phyloP scores from a whole-genome alignment of 2,329 filamentous ascomycete species.

The Penicillium sp. region DNA sequence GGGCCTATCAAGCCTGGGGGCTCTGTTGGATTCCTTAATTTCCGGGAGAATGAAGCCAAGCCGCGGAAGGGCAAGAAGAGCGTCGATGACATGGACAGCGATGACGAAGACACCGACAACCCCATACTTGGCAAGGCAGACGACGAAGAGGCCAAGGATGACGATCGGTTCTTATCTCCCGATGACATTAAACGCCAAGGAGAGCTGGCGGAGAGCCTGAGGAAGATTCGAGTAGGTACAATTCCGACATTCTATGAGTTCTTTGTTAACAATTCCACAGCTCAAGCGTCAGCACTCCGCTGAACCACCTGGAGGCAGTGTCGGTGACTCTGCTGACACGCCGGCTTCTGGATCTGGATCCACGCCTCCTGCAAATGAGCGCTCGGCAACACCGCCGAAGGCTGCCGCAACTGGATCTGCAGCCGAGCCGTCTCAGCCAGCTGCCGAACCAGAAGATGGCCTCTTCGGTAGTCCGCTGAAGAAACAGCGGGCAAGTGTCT shows the following conservation, averaged over 20 bases:
- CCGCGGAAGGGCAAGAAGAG: slow-evolving; percentile 59
- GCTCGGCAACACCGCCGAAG: slow-evolving; percentile 38
- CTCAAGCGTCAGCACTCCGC: slow-evolving; percentile 65
- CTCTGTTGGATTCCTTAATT: slow-evolving; percentile 84
- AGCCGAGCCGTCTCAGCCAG: slow-evolving; percentile 23
- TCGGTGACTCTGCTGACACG: slow-evolving; percentile 35
- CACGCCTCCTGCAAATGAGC: slow-evolving; percentile 34
- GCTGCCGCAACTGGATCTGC: slow-evolving; percentile 14
- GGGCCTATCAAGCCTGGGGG: slow-evolving; percentile 82
- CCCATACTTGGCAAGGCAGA: slow-evolving; percentile 62
- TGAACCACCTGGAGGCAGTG: slow-evolving; percentile 49
- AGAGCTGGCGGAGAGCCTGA: slow-evolving; percentile 61
- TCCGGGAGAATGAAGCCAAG: slow-evolving; percentile 65
- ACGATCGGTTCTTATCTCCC: slow-evolving; percentile 52
- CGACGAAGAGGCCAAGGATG: slow-evolving; percentile 52
- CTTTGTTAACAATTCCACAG: slow-evolving; percentile 37
- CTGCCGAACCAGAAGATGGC: slow-evolving; percentile 28
- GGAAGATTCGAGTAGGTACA: slow-evolving; percentile 61
- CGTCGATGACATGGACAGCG: slow-evolving; percentile 70
- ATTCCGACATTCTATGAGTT: background rate
- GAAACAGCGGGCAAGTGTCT: slow-evolving; percentile 47
- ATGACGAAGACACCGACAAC: slow-evolving; percentile 65
- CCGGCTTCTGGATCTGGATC: slow-evolving; percentile 36
- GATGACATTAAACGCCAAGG: slow-evolving; percentile 60
- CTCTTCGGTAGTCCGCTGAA: slow-evolving; percentile 48